These are phyloP conservation scores for Cadophora gregata DNA, from an alignment of 2,329 filamentous ascomycete species.

Conservation along the genomic window DNA sequence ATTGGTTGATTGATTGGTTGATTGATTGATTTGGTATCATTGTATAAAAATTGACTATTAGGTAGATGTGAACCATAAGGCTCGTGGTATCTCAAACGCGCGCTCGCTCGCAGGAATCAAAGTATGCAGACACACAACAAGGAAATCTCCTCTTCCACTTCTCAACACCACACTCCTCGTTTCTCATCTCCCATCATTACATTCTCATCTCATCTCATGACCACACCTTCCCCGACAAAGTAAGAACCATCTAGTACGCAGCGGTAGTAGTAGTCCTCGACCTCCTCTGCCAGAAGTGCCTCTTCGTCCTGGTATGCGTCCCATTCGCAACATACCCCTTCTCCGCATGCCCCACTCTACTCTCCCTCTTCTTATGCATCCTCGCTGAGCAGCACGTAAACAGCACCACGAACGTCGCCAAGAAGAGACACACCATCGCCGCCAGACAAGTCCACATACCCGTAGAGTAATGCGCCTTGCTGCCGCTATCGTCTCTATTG, in stretches of 20 bases:
- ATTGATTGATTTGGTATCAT: constrained; percentile 20
- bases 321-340: constrained; percentile 34
- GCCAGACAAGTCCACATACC: constrained; percentile 66
- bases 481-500: constrained; percentile 51
- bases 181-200: not conserved
- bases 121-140: constrained; percentile 5
- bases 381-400: constrained; percentile 63
- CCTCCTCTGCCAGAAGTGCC: constrained; percentile 19
- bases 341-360: constrained; percentile 28
- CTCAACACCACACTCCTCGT: not conserved
- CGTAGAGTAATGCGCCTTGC: constrained; percentile 56
- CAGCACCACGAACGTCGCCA: constrained; percentile 63
- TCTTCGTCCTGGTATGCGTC: constrained; percentile 6
- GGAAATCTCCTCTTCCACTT: not conserved
- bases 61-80: constrained; percentile 8
- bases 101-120: constrained; percentile 4
- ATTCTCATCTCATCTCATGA: not conserved
- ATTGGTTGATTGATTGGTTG: constrained; percentile 1
- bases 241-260: constrained; percentile 11
- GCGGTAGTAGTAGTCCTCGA: not conserved
- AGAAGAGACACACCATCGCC: constrained; percentile 58
- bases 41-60: constrained; percentile 21
- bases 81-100: constrained; percentile 23
- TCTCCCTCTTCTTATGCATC: constrained; percentile 32
- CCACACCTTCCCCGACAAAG: not conserved